These are phyloP conservation scores for Fomitiporia mediterranea DNA, from an alignment of 1,284 basidiomycete species.

Conservation along the genomic window DNA sequence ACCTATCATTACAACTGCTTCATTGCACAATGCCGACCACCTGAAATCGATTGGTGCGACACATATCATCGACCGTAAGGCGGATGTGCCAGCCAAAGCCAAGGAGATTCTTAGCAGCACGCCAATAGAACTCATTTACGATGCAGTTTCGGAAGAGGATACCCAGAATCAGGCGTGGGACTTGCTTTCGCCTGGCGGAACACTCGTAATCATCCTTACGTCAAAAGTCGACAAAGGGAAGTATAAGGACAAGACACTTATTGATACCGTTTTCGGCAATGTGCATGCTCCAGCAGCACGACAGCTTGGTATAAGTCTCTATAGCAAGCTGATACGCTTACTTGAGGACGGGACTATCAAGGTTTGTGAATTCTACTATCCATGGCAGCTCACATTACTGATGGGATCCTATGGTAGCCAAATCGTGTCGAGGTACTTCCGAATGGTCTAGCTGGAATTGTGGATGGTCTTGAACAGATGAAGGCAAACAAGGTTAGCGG, in stretches of 20 bases:
- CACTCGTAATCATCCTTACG: conserved; percentile 14
- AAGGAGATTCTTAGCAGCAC: conserved; percentile 26
- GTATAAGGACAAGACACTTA: conserved; percentile 2
- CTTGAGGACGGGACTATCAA: conserved; percentile 6
- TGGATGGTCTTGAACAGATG: conserved; percentile 39
- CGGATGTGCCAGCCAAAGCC: conserved; percentile 30
- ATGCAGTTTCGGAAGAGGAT: conserved; percentile 28
- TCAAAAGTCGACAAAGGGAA: conserved; percentile 1
- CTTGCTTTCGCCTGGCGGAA: conserved; percentile 22
- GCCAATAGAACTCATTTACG: conserved; percentile 37
- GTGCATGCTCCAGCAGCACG: neutral
- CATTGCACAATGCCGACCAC: conserved; percentile 35
- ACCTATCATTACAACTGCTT: conserved; percentile 51
- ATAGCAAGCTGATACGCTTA: conserved; percentile 9
- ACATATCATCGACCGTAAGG: conserved; percentile 42
- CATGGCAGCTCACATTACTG: neutral
- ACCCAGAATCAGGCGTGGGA: conserved; percentile 20
- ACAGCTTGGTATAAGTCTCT: conserved; percentile 12
- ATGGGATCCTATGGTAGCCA: conserved; percentile 28
- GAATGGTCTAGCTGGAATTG: conserved; percentile 42
- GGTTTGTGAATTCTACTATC: neutral
- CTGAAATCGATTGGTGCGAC: conserved; percentile 53
- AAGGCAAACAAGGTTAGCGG: conserved; percentile 40
- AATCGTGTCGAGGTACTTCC: conserved; percentile 41
- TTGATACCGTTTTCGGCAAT: conserved; percentile 6